Base-by-base conservation (phyloP, 2,329 filamentous ascomycete genomes). In the Paraphoma chrysanthemicola region DNA sequence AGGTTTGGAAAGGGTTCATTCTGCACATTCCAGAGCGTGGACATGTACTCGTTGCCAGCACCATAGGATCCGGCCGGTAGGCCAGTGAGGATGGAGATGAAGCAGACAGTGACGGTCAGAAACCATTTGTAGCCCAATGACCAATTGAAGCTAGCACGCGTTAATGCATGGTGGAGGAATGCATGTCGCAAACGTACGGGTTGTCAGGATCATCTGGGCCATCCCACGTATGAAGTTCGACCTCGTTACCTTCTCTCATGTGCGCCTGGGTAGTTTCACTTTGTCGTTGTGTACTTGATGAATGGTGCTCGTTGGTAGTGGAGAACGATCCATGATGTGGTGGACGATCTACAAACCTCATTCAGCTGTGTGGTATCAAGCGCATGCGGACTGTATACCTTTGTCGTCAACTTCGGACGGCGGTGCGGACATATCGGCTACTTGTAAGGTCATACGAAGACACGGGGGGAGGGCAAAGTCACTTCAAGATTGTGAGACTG, bases 31-130 rank as follows among this genome's bases (percentile, higher is more conserved):
- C 80, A 78, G 9, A 74, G 70, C 6, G 70, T 60, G 46, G 59
- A 61, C 56, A 78, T 78, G 69, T 59, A 66, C 4, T 66, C 66
- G 30, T 72, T 72, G 0, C 70, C 68, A 12, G 76, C 70, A 3
- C 77, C 76, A 50, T 79, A 80, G 0, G 77, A 76, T 10, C 77
- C 78, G 10, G 78, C 78, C 0, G 78, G 77, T 1, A 80, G 62
- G 30, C 78, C 77, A 0, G 78, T 79, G 5, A 80, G 54, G 47
- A 80, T 78, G 3, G 78, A 80, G 12, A 80, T 77, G 56, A 79
- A 78, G 52, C 78, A 80, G 1, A 79, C 66, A 0, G 77, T 79
- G 10, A 79, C 55, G 3, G 78, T 79, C 28, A 79, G 54, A 11
- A 76, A 43, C 77, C 77, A 79, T 70, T 79, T 79, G 54, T 78